These are phyloP conservation scores for Fusarium sp. DNA, from an alignment of 2,329 filamentous ascomycete species.

Conservation along the genomic window DNA sequence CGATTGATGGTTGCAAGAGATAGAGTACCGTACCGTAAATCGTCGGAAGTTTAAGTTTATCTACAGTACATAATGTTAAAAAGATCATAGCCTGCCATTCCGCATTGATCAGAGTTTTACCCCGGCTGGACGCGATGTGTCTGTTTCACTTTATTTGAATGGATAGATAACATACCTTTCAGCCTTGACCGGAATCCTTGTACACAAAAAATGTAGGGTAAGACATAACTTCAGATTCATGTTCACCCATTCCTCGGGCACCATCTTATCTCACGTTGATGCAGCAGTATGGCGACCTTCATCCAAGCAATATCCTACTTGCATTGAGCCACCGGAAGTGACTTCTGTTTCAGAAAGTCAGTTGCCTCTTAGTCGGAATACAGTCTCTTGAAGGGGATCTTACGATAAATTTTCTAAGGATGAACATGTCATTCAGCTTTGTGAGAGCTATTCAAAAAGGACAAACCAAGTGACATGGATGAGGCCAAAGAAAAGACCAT, in stretches of 20 bases:
- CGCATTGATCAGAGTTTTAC: conserved; percentile 1
- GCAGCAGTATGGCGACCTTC: no score
- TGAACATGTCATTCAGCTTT: conserved; percentile 2
- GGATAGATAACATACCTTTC: neutral
- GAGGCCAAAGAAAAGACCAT: neutral
- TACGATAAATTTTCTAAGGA: neutral
- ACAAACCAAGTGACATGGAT: neutral
- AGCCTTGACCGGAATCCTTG: neutral
- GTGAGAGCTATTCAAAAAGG: neutral
- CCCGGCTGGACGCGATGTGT: neutral
- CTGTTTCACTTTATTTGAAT: conserved; percentile 4
- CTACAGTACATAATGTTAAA: neutral
- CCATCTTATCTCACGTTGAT: no score
- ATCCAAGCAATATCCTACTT: no score
- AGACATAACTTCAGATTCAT: neutral
- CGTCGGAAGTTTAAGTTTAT: conserved; percentile 26
- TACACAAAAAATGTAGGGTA: conserved; percentile 13
- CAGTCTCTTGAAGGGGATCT: neutral
- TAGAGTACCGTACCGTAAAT: neutral
- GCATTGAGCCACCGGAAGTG: no score
- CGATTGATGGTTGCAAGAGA: conserved; percentile 2
- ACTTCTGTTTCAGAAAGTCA: neutral
- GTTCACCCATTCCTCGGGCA: neutral
- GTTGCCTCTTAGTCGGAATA: neutral
- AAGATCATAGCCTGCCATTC: conserved; percentile 4